Evolutionary conservation across 176 grass and related monocot genomes (phyloP).

Genomic region (Musa beccarii): DNA sequence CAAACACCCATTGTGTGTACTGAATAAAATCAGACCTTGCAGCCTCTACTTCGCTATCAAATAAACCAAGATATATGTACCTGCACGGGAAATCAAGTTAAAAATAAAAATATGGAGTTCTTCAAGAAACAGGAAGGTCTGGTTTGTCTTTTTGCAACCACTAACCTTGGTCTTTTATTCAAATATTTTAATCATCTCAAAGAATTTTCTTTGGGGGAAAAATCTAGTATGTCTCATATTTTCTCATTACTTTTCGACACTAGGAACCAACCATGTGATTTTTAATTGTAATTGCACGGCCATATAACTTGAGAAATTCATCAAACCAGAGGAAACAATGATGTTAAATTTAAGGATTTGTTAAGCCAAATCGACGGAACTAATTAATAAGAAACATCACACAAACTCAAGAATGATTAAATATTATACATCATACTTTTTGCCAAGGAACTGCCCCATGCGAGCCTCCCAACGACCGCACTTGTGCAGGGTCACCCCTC

Average conservation of each 20-base stretch:
- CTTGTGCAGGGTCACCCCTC: conserved; percentile 92
- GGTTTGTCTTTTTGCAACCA: not conserved
- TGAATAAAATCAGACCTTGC: conserved; percentile 45
- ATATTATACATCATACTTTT: conserved; percentile 50
- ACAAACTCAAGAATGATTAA: not conserved
- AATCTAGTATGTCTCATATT: too few relatives aligned
- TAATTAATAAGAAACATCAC: not conserved
- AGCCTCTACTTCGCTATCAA: conserved; percentile 94
- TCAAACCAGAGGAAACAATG: not conserved
- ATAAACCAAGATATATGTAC: conserved; percentile 96
- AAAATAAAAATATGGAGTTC: conserved; percentile 2
- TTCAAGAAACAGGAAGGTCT: not conserved
- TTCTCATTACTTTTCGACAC: too few relatives aligned
- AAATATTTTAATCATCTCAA: too few relatives aligned
- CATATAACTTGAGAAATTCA: not conserved
- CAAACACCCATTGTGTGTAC: not conserved
- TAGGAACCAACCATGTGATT: too few relatives aligned
- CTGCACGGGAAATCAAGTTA: conserved; percentile 25
- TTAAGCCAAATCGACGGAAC: not conserved
- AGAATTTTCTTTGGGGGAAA: too few relatives aligned
- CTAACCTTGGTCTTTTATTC: too few relatives aligned
- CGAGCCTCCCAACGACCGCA: conserved; percentile 95
- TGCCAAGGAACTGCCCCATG: conserved; percentile 98
- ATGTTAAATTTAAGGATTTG: not conserved
- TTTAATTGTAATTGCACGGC: too few relatives aligned